Percentiles rank a stretch among this genome's conserved stretches.
phyloP scores from a whole-genome alignment of 2,329 filamentous ascomycete genomes.

The Ceratocystis ficicola region DNA sequence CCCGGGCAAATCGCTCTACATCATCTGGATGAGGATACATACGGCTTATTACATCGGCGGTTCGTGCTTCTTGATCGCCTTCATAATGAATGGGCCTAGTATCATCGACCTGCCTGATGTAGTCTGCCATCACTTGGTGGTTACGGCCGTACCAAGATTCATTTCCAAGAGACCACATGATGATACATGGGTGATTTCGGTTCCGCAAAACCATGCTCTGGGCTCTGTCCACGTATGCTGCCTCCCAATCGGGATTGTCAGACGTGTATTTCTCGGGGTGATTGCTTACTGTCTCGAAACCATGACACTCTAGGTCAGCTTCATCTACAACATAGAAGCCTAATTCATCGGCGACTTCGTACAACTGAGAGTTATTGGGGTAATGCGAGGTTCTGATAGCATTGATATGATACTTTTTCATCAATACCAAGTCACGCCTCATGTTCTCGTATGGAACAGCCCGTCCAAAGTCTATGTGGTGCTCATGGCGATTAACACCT shows the following conservation, averaged over 20 bases:
- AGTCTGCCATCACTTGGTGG: slow-evolving; percentile 55
- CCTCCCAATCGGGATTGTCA: slow-evolving; percentile 48
- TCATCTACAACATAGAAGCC: slow-evolving; percentile 53
- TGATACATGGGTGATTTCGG: slow-evolving; percentile 49
- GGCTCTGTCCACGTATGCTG: slow-evolving; percentile 56
- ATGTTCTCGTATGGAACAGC: slow-evolving; percentile 51
- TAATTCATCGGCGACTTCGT: slow-evolving; percentile 50
- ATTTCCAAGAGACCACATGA: slow-evolving; percentile 62
- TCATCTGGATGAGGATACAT: slow-evolving; percentile 50
- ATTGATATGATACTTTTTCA: slow-evolving; percentile 61
- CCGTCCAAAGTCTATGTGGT: slow-evolving; percentile 50
- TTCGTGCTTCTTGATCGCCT: slow-evolving; percentile 44
- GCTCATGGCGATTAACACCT: slow-evolving; percentile 60
- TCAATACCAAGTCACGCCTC: slow-evolving; percentile 47
- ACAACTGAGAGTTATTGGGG: slow-evolving; percentile 47
- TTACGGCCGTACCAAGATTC: slow-evolving; percentile 60
- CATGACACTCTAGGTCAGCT: slow-evolving; percentile 44
- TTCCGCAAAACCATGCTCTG: slow-evolving; percentile 49
- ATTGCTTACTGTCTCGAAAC: slow-evolving; percentile 37
- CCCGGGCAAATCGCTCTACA: slow-evolving; percentile 32
- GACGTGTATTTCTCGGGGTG: slow-evolving; percentile 39
- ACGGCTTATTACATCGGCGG: slow-evolving; percentile 50
- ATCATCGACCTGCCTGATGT: slow-evolving; percentile 44
- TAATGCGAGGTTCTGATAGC: slow-evolving; percentile 58
- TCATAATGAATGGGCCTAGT: slow-evolving; percentile 55